Base-by-base conservation (phyloP, 192 early-diverging fungal genomes). In the Phlyctochytrium bullatum region DNA sequence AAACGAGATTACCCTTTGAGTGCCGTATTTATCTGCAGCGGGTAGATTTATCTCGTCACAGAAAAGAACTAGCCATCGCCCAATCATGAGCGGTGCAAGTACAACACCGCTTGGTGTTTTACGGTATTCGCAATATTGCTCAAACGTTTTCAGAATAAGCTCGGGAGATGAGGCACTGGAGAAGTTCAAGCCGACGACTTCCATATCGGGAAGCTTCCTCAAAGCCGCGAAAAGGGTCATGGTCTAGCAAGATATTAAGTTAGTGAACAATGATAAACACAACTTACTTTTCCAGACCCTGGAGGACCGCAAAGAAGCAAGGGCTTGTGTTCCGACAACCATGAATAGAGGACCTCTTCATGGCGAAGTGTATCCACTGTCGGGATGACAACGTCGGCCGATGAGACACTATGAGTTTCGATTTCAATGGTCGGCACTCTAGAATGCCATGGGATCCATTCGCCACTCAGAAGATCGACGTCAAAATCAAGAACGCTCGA, bases 21-120 rank as follows among this genome's bases (percentile, higher is more conserved):
- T 98, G 25, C 94, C 94, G 60, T 99, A 99, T 68, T 93, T 90
- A 81, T 99, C 98, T 16, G 81, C 79, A 20, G 93, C 92, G 0
- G 98, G 98, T 73, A 99, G 78, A 70, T 99, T 99, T 76, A 99
- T 95, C 85, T 99, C 98, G 74, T 99, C 98, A 76, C 98, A 99
- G 77, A 99, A 99, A 53, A 99, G 82, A 10, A 99, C 96, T 27
- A 99, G 84, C 96, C 96, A 98, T 29, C 92, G 86, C 36, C 93
- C 94, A 24, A 92, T 81, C 33, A 88, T 73, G 1, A 83, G 75
- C 27, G 98, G 98, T 0, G 92, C 84, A 65, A 98, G 70, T 2
- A 97, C 84, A 24, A 92, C 83, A 53, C 97, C 97, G 57, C 86
- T 88, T 23, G 97, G 90, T 34, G 95, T 97, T 78, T 94, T 95